phyloP scores from a whole-genome alignment of 2,329 filamentous ascomycete species.

The Dothidotthia symphoricarpi region DNA sequence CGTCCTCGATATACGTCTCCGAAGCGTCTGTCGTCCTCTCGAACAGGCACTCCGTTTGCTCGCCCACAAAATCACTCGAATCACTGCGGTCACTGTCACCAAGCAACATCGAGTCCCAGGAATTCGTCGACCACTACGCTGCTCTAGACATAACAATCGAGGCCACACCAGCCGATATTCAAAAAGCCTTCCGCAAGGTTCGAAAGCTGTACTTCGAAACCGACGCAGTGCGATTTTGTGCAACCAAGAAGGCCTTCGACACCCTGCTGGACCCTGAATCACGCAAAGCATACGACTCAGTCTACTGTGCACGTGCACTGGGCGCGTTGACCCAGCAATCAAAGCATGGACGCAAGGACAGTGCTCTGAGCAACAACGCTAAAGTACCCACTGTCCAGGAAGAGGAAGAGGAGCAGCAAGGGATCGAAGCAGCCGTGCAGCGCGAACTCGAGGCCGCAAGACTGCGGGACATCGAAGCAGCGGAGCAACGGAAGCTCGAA shows the following conservation, averaged over 20 bases:
- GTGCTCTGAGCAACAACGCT: slow-evolving; percentile 18
- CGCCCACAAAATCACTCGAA: slow-evolving; percentile 11
- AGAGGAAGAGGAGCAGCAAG: slow-evolving; percentile 19
- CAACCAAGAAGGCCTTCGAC: slow-evolving; percentile 32
- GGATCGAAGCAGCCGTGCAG: not conserved
- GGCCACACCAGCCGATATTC: slow-evolving; percentile 33
- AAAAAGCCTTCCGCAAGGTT: slow-evolving; percentile 26
- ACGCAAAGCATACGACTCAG: slow-evolving; percentile 27
- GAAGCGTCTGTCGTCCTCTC: slow-evolving; percentile 25
- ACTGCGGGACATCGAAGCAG: not conserved
- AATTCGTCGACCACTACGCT: slow-evolving; percentile 34
- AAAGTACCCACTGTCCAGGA: slow-evolving; percentile 9
- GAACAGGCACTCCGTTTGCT: slow-evolving; percentile 20
- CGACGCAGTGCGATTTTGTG: slow-evolving; percentile 30
- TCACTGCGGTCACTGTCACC: no score
- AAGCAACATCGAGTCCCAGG: slow-evolving; percentile 4
- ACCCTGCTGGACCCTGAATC: slow-evolving; percentile 29
- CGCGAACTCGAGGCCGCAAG: not conserved
- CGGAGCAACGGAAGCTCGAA: not conserved
- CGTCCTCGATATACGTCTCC: slow-evolving; percentile 29
- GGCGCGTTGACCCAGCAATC: slow-evolving; percentile 13
- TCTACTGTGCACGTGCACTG: slow-evolving; percentile 13
- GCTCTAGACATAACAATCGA: slow-evolving; percentile 23
- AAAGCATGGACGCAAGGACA: slow-evolving; percentile 25
- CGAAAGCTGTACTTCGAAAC: slow-evolving; percentile 31